These are phyloP conservation scores for Angomonas deanei DNA, from an alignment of 208 protist species.

Conservation along the genomic window DNA sequence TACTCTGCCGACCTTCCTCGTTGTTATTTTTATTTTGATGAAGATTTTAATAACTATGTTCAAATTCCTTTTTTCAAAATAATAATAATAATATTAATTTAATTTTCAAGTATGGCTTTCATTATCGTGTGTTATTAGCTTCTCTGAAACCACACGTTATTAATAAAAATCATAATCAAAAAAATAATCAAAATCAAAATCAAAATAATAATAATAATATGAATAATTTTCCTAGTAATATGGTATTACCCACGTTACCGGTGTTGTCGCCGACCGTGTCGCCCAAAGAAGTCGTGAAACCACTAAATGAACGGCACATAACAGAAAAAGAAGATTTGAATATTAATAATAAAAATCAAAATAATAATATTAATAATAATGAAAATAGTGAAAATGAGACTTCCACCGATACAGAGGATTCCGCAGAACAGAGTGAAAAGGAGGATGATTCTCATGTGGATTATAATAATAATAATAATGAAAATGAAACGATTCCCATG, in stretches of 20 bases:
- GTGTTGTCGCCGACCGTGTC: neutral
- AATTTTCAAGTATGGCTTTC: neutral
- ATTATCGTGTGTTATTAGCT: neutral
- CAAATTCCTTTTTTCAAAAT: neutral
- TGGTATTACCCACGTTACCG: neutral
- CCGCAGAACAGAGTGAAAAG: neutral
- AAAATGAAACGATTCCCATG: no score
- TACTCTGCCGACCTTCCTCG: neutral
- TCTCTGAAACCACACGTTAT: neutral
- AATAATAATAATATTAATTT: neutral
- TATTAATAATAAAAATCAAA: neutral
- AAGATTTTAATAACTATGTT: neutral
- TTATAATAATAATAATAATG: neutral
- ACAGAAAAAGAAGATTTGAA: neutral
- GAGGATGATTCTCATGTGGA: neutral
- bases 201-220: neutral
- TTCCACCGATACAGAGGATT: neutral
- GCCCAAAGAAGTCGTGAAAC: neutral
- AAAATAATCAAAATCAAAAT: neutral
- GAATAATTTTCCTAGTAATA: neutral
- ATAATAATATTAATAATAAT: neutral
- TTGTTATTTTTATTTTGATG: neutral
- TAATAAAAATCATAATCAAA: neutral
- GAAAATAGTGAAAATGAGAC: neutral
- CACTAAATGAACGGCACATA: neutral